A percentile compares a stretch with the other conserved stretches of the same genome.
Conservation (phyloP, 1,284 basidiomycete species). For the Phylloboletellus chloephorus region DNA sequence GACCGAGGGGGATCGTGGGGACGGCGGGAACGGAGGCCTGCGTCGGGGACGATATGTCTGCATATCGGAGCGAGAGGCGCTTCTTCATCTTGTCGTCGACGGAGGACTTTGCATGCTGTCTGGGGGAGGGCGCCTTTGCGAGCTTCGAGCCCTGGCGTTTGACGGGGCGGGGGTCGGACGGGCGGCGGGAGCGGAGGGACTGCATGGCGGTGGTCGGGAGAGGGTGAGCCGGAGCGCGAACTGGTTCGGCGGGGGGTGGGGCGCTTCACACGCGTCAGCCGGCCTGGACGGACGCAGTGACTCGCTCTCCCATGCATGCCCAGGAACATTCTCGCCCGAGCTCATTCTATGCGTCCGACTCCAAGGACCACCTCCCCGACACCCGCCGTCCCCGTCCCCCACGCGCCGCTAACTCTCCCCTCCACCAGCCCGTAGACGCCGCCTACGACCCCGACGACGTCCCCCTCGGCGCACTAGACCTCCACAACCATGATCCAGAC, state of each 20-base stretch:
- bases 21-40: conserved; percentile 47
- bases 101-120: conserved; percentile 54
- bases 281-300: not conserved
- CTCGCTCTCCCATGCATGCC: conserved; percentile 26
- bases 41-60: conserved; percentile 67
- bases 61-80: conserved; percentile 87
- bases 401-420: conserved; percentile 22
- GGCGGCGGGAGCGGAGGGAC: conserved; percentile 55
- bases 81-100: conserved; percentile 93
- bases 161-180: conserved; percentile 43
- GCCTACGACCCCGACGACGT: conserved; percentile 32
- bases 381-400: conserved; percentile 18
- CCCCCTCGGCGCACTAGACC: conserved; percentile 26
- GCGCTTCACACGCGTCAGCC: too few relatives aligned
- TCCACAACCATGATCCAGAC: conserved; percentile 28
- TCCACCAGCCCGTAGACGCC: conserved; percentile 30
- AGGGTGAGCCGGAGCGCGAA: too few relatives aligned
- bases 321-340: conserved; percentile 34
- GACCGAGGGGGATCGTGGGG: conserved; percentile 52
- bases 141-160: conserved; percentile 38
- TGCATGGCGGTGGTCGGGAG: conserved; percentile 44
- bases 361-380: conserved; percentile 13
- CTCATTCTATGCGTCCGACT: conserved; percentile 33
- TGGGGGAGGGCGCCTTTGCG: conserved; percentile 32
- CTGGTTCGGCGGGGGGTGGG: not conserved